Evolutionary conservation across 2,329 filamentous ascomycete species (phyloP).

Genomic region (Penicillium sp.): DNA sequence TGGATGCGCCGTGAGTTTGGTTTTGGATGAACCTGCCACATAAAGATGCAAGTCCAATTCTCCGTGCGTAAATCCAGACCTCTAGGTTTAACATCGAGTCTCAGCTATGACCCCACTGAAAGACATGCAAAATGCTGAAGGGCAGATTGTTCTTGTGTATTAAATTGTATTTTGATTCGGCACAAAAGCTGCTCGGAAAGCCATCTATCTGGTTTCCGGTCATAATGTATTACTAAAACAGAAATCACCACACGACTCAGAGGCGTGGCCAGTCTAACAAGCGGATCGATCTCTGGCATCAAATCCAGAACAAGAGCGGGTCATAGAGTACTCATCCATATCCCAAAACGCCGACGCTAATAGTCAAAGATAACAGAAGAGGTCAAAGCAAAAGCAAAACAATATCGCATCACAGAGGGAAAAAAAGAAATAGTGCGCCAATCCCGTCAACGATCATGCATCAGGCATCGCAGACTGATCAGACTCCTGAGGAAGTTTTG

Average conservation of each 20-base stretch:
- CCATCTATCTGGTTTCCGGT: conserved; percentile 7
- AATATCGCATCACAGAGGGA: neutral
- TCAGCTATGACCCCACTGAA: too few species aligned
- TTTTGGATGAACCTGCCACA: too few species aligned
- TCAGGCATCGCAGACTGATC: conserved; percentile 10
- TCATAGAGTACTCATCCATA: conserved; percentile 8
- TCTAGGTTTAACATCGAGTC: too few species aligned
- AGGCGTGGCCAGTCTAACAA: conserved; percentile 1
- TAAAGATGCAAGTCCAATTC: too few species aligned
- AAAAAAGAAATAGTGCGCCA: neutral
- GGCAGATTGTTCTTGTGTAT: neutral
- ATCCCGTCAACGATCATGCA: conserved; percentile 2
- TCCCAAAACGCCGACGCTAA: conserved; percentile 21
- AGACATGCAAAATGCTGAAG: too few species aligned
- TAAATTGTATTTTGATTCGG: neutral
- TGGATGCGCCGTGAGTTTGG: too few species aligned
- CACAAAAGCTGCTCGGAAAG: conserved; percentile 1
- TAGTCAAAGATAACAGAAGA: neutral
- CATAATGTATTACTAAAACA: conserved; percentile 9
- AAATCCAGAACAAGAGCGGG: conserved; percentile 10
- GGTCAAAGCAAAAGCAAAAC: conserved; percentile 6
- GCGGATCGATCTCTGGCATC: conserved; percentile 1
- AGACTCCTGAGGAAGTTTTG: conserved; percentile 1
- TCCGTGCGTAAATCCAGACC: too few species aligned
- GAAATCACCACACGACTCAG: conserved; percentile 3